Conservation (phyloP, 208 protist species). For the Acanthamoeba lenticulata region DNA sequence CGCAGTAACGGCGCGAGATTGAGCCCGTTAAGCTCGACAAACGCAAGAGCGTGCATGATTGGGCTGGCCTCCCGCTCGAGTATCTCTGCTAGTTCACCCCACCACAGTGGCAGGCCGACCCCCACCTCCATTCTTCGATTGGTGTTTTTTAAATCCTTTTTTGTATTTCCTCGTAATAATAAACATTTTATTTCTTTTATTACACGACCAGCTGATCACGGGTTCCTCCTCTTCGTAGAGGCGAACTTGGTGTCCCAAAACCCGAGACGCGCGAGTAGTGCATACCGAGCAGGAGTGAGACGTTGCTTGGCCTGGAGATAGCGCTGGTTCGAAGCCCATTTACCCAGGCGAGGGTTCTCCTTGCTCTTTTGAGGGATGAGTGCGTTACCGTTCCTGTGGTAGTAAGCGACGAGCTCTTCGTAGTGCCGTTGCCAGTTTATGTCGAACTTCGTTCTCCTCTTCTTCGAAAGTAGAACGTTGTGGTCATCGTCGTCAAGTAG, state of each 20-base stretch:
- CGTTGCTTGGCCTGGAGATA: neutral
- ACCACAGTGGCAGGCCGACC: too few species aligned
- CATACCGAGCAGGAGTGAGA: neutral
- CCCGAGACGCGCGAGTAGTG: neutral
- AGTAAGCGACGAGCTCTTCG: neutral
- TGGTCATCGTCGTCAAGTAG: too few species aligned
- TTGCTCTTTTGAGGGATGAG: slow-evolving; percentile 20
- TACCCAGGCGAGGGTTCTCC: neutral
- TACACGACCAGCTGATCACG: too few species aligned
- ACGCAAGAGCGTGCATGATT: neutral
- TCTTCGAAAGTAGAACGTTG: too few species aligned
- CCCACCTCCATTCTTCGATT: neutral
- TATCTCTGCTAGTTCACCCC: neutral
- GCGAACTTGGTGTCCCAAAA: slow-evolving; percentile 18
- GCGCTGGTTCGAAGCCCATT: slow-evolving; percentile 14
- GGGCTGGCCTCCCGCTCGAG: neutral
- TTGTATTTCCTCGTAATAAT: neutral
- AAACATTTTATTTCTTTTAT: neutral
- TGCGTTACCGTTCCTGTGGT: neutral
- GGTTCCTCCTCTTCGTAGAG: neutral
- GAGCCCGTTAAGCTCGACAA: slow-evolving; percentile 18
- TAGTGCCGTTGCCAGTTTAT: neutral
- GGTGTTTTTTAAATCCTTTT: neutral
- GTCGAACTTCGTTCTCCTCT: slow-evolving; percentile 26
- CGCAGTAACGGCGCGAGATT: slow-evolving; percentile 13